These are phyloP conservation scores for Kalmusia sp. DNA, from an alignment of 2,329 filamentous ascomycete genomes.

Conservation along the genomic window DNA sequence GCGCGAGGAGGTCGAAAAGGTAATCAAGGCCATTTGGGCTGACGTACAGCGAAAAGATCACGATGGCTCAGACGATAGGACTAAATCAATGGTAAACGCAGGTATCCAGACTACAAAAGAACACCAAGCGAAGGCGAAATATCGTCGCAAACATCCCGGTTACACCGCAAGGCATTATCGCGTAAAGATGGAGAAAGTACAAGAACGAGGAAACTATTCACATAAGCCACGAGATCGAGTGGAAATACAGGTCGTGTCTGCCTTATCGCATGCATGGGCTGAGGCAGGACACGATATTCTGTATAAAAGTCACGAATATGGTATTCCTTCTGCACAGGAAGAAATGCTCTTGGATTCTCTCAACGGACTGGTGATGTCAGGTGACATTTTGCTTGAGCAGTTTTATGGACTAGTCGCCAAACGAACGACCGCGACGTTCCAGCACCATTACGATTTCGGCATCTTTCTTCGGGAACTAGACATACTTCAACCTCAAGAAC, in stretches of 20 bases:
- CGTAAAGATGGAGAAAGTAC: slow-evolving; percentile 8
- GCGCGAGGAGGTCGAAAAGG: slow-evolving; percentile 1
- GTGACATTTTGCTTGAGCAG: slow-evolving; percentile 24
- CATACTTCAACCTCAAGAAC: slow-evolving; percentile 5
- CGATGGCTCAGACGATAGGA: slow-evolving; percentile 1
- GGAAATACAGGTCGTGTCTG: slow-evolving; percentile 41
- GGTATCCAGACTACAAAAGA: background rate
- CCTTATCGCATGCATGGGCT: slow-evolving; percentile 34
- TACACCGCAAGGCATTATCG: slow-evolving; percentile 21
- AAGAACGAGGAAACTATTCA: background rate
- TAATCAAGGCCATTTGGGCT: slow-evolving; percentile 8
- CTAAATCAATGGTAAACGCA: background rate
- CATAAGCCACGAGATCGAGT: slow-evolving; percentile 11
- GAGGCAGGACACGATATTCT: slow-evolving; percentile 36
- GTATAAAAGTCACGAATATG: slow-evolving; percentile 30
- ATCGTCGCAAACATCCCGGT: slow-evolving; percentile 13
- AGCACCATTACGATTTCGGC: slow-evolving; percentile 9
- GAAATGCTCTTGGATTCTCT: slow-evolving; percentile 19
- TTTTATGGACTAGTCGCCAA: slow-evolving; percentile 17
- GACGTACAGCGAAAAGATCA: slow-evolving; percentile 6
- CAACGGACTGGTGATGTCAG: slow-evolving; percentile 17
- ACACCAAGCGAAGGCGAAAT: slow-evolving; percentile 2
- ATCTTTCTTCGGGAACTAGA: slow-evolving; percentile 12
- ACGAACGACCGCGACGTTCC: slow-evolving; percentile 11
- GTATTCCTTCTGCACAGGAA: slow-evolving; percentile 12